Conservation (phyloP, 169 alveolate species). For the Perkinsus chesapeaki region DNA sequence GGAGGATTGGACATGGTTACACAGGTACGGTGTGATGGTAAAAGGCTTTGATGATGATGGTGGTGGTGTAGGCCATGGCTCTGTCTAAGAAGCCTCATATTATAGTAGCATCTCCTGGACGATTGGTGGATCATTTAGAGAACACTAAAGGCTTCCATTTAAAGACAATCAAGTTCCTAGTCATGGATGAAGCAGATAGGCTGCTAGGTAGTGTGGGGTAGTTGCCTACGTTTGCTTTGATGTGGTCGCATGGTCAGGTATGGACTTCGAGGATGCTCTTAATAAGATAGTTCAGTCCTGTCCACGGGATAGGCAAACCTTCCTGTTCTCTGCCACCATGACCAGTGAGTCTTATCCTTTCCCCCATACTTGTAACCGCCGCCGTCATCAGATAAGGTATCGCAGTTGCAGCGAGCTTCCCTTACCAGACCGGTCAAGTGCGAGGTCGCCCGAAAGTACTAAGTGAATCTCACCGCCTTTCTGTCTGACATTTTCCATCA, state of each 20-base stretch:
- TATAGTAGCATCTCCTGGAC: conserved; percentile 98
- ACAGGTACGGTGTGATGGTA: conserved; percentile 47
- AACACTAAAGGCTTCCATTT: conserved; percentile 95
- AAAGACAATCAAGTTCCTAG: conserved; percentile 57
- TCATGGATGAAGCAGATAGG: conserved; percentile 79
- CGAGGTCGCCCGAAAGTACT: conserved; percentile 50
- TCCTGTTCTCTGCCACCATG: conserved; percentile 98
- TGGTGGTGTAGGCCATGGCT: neutral
- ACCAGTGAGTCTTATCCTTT: conserved; percentile 52
- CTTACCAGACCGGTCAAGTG: conserved; percentile 89
- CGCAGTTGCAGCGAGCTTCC: conserved; percentile 92
- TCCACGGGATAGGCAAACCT: conserved; percentile 89
- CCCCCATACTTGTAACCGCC: neutral
- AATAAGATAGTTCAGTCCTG: conserved; percentile 79
- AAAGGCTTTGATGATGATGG: neutral
- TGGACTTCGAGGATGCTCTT: conserved; percentile 95
- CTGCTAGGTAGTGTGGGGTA: conserved; percentile 36
- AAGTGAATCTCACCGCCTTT: neutral
- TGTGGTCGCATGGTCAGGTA: too few species aligned
- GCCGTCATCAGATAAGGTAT: conserved; percentile 56
- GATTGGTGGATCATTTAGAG: conserved; percentile 95
- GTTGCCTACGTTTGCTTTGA: too few species aligned
- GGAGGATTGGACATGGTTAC: conserved; percentile 93
- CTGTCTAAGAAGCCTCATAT: conserved; percentile 76
- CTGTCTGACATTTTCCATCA: conserved; percentile 40